phyloP scores from a whole-genome alignment of 148 eudicot genomes.

The Euryodendron excelsum region DNA sequence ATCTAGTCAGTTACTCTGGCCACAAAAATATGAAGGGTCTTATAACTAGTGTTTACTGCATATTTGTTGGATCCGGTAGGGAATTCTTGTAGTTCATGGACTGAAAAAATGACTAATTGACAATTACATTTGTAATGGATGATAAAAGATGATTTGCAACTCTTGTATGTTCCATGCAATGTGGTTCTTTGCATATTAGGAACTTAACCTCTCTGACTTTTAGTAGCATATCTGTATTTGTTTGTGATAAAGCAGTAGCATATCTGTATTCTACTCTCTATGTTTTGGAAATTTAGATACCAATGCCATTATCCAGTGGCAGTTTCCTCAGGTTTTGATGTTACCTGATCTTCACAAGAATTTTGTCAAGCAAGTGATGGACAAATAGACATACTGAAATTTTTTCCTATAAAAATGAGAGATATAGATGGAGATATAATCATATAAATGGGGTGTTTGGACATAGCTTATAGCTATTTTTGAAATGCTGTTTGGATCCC shows the following conservation, averaged over 20 bases:
- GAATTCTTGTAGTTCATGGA: not conserved
- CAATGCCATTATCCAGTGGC: not conserved
- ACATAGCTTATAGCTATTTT: no score
- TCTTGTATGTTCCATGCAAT: not conserved
- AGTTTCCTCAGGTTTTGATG: not conserved
- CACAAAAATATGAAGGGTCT: slow-evolving; percentile 1
- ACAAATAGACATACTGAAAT: not conserved
- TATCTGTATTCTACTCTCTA: not conserved
- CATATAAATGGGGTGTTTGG: no score
- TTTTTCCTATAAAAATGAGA: not conserved
- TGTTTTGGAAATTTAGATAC: not conserved
- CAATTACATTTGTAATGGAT: not conserved
- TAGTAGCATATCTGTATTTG: not conserved
- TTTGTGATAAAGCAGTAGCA: not conserved
- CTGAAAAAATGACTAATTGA: not conserved
- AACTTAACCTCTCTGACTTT: not conserved
- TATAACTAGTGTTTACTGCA: not conserved
- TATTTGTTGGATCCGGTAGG: not conserved
- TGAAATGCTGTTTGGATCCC: no score
- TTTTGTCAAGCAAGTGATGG: not conserved
- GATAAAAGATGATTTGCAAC: not conserved
- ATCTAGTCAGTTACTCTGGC: not conserved
- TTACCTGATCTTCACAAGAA: not conserved
- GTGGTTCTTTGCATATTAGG: not conserved
- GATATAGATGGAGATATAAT: not conserved